Evolutionary conservation across 805 yeast species (phyloP).

Genomic region (Suhomyces vadensis): DNA sequence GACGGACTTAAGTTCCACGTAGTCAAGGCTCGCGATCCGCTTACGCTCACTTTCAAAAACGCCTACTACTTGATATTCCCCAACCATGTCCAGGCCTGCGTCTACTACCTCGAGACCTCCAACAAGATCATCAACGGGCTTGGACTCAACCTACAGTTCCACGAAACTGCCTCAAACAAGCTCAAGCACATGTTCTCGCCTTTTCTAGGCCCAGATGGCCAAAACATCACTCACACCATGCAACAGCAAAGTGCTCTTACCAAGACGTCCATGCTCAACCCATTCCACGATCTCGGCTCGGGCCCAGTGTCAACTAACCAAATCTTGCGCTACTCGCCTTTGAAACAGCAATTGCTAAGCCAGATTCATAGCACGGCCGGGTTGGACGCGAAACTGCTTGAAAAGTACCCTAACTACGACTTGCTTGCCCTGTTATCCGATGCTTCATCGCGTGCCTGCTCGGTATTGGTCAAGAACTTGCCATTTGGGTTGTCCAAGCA

Average conservation of each 20-base stretch:
- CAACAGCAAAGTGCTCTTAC: neutral
- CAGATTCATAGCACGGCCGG: neutral
- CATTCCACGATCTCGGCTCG: constrained; percentile 1
- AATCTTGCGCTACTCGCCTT: constrained; percentile 8
- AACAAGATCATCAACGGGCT: constrained; percentile 54
- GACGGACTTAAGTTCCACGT: constrained; percentile 38
- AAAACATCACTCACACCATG: neutral
- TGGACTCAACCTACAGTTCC: constrained; percentile 48
- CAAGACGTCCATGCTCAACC: constrained; percentile 1
- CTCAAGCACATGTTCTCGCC: constrained; percentile 35
- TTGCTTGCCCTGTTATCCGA: constrained; percentile 20
- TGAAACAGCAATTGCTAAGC: neutral
- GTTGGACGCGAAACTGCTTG: neutral
- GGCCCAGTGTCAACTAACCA: constrained; percentile 6
- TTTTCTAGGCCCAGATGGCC: constrained; percentile 15
- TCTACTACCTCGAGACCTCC: constrained; percentile 51
- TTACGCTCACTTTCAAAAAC: constrained; percentile 44
- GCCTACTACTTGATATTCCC: constrained; percentile 57
- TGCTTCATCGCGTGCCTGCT: constrained; percentile 20
- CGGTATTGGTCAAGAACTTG: constrained; percentile 45
- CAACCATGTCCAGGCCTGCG: constrained; percentile 48
- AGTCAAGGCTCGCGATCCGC: constrained; percentile 51
- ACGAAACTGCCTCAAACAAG: constrained; percentile 25
- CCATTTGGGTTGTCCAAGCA: constrained; percentile 45
- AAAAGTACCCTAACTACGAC: constrained; percentile 16